Evolutionary conservation across 768 basidiomycete genomes (phyloP).

Genomic region (Auriscalpium vulgare): DNA sequence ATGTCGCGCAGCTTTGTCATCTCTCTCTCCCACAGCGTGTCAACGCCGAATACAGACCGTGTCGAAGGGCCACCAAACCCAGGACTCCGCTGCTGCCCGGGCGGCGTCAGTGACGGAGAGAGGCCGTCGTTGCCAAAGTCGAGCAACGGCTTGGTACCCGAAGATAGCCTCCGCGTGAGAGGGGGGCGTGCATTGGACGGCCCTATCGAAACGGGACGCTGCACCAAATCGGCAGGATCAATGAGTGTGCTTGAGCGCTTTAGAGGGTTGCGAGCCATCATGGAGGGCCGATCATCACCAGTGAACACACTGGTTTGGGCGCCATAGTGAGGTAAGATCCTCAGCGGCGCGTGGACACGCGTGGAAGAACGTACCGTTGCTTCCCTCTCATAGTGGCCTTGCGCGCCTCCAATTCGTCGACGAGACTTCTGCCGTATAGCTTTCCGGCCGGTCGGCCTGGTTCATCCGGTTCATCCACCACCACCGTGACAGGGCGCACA

Average conservation of each 20-base stretch:
- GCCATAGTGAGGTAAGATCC: too few species aligned
- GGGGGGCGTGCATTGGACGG: constrained; percentile 35
- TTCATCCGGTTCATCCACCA: constrained; percentile 19
- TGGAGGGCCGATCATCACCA: constrained; percentile 84
- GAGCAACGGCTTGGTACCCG: constrained; percentile 55
- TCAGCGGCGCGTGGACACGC: not conserved
- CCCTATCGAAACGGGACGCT: constrained; percentile 36
- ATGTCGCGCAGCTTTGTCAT: constrained; percentile 73
- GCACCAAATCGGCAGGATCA: constrained; percentile 54
- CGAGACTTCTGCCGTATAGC: constrained; percentile 80
- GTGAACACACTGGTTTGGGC: constrained; percentile 58
- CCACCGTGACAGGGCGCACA: constrained; percentile 20
- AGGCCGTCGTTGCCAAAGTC: constrained; percentile 48
- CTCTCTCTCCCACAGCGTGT: constrained; percentile 89
- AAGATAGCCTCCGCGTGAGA: constrained; percentile 41
- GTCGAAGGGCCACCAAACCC: constrained; percentile 25
- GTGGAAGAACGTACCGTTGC: constrained; percentile 52
- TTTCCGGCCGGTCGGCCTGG: constrained; percentile 61
- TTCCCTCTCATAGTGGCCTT: constrained; percentile 78
- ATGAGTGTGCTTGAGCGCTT: constrained; percentile 62
- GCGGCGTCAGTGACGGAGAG: constrained; percentile 15
- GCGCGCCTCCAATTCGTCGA: constrained; percentile 80
- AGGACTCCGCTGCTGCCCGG: not conserved
- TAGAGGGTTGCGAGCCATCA: constrained; percentile 72
- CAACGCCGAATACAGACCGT: constrained; percentile 88